Evolutionary conservation across 1,284 basidiomycete genomes (phyloP).

Genomic region (Agroathelia rolfsii): DNA sequence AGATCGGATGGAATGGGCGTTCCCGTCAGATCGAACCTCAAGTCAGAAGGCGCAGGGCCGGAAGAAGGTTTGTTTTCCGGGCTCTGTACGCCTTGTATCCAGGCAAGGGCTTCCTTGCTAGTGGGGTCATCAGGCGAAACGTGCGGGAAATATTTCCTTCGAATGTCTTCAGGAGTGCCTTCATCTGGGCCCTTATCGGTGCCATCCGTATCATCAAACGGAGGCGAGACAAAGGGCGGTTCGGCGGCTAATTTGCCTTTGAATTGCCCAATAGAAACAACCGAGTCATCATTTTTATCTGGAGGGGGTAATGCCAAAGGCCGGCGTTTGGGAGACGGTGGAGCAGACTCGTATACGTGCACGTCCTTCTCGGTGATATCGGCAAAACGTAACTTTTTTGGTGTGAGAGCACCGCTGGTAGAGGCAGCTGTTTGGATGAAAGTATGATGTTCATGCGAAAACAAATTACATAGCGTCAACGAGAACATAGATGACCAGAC

Average conservation of each 20-base stretch:
- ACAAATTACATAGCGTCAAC: no score
- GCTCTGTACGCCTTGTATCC: no score
- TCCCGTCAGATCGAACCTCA: conserved; percentile 73
- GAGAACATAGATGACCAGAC: no score
- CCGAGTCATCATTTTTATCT: conserved; percentile 27
- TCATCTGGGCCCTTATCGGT: conserved; percentile 38
- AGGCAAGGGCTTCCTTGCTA: no score
- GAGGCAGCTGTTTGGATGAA: no score
- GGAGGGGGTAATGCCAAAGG: conserved; percentile 40
- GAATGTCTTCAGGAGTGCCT: conserved; percentile 76
- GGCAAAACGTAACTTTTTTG: conserved; percentile 46
- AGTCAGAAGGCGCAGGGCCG: conserved; percentile 15
- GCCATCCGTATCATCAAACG: conserved; percentile 3
- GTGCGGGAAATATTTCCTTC: conserved; percentile 75
- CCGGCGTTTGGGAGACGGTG: conserved; percentile 55
- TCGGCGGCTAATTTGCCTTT: conserved; percentile 19
- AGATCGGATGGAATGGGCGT: conserved; percentile 44
- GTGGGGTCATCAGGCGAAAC: conserved; percentile 58
- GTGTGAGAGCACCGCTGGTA: no score
- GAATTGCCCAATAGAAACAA: conserved; percentile 45
- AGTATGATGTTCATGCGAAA: no score
- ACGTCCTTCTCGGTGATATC: conserved; percentile 44
- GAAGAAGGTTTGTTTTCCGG: conserved; percentile 26
- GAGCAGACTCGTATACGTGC: conserved; percentile 71
- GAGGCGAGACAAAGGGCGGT: conserved; percentile 3